Evolutionary conservation across 1,284 basidiomycete genomes (phyloP).

Genomic region (Ceratobasidium sp.): DNA sequence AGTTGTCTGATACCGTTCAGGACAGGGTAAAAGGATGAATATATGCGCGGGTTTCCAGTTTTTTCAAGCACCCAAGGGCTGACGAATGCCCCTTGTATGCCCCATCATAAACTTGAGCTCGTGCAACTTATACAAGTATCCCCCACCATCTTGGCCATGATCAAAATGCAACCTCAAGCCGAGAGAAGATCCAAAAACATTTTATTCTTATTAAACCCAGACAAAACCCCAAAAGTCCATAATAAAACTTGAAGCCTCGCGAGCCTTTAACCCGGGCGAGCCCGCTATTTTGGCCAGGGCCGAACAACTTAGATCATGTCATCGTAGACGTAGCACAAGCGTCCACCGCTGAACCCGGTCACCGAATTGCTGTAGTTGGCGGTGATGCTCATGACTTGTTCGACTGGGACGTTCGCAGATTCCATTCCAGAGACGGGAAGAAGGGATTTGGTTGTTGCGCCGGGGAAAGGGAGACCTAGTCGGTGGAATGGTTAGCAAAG

Average conservation of each 20-base stretch:
- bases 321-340: slow-evolving; percentile 34
- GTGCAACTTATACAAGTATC: no score
- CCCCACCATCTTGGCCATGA: not conserved
- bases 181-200: not conserved
- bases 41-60: no score
- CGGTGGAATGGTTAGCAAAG: not conserved
- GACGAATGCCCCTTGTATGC: no score
- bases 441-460: slow-evolving; percentile 17
- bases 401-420: slow-evolving; percentile 12
- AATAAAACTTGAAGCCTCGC: not conserved
- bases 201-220: not conserved
- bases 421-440: slow-evolving; percentile 39
- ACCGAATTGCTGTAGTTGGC: slow-evolving; percentile 34
- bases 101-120: no score
- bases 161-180: not conserved
- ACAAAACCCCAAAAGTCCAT: not conserved
- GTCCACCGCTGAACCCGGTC: slow-evolving; percentile 26
- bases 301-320: slow-evolving; percentile 25
- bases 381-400: slow-evolving; percentile 26
- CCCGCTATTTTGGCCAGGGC: not conserved
- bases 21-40: no score
- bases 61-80: no score
- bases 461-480: slow-evolving; percentile 3
- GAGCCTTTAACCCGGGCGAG: slow-evolving; percentile 4
- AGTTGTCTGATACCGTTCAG: no score